Conservation (phyloP, 192 early-diverging fungal species). For the Chytriomyces sp. region DNA sequence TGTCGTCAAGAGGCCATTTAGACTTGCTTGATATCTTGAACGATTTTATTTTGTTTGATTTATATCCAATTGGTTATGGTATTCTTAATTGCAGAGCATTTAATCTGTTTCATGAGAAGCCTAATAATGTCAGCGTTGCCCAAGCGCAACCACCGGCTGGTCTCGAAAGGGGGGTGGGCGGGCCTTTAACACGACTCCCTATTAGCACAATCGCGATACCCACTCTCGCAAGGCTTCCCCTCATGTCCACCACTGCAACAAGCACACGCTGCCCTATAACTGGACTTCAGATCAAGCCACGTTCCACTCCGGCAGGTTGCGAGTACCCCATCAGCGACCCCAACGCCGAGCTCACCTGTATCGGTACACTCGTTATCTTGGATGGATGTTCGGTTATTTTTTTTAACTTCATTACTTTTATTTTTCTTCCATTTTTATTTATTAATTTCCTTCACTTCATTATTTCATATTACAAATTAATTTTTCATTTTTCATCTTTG, state of each 20-base stretch:
- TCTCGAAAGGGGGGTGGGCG: not conserved
- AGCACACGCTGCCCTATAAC: not conserved
- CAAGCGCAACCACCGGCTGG: not conserved
- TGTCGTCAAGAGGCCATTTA: not conserved
- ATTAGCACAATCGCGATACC: not conserved
- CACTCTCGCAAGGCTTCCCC: not conserved
- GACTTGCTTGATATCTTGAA: too few species aligned
- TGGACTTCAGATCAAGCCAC: constrained; percentile 5
- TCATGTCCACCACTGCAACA: constrained; percentile 4
- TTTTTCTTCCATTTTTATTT: not conserved
- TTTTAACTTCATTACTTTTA: not conserved
- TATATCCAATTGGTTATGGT: too few species aligned
- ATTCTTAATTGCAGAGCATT: not conserved
- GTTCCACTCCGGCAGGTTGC: not conserved
- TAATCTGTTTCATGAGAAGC: not conserved
- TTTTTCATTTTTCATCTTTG: not conserved
- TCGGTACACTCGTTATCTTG: constrained; percentile 11
- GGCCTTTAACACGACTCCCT: not conserved
- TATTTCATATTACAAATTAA: not conserved
- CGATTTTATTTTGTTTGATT: too few species aligned
- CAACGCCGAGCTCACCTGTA: not conserved
- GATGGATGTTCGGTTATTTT: constrained; percentile 9
- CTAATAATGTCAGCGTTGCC: not conserved
- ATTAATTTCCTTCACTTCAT: not conserved
- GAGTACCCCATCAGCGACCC: not conserved